Conservation (phyloP, 768 basidiomycete species). For the Hydnum rufescens region DNA sequence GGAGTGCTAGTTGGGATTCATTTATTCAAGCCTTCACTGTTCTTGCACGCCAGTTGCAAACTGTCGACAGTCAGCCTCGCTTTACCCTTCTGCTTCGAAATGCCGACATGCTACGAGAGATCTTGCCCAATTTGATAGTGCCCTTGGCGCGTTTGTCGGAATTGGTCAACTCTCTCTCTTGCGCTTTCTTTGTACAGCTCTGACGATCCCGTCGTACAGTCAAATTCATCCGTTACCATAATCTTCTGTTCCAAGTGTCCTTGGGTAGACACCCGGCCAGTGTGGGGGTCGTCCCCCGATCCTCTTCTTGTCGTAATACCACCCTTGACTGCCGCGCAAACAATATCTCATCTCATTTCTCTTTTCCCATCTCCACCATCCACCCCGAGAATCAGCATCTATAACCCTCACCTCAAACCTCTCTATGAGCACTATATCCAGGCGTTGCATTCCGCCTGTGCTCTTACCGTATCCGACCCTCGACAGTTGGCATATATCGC, state of each 20-base stretch:
- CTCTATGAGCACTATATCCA: slow-evolving; percentile 47
- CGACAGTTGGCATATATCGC: slow-evolving; percentile 57
- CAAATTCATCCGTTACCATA: slow-evolving; percentile 27
- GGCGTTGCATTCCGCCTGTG: slow-evolving; percentile 39
- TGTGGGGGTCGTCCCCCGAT: slow-evolving; percentile 48
- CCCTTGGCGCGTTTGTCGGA: slow-evolving; percentile 54
- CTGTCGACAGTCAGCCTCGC: background rate
- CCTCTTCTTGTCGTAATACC: slow-evolving; percentile 46
- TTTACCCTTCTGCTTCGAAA: slow-evolving; percentile 44
- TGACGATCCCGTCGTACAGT: background rate
- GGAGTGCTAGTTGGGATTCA: slow-evolving; percentile 8
- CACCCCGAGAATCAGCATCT: slow-evolving; percentile 24
- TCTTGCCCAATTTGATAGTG: slow-evolving; percentile 42
- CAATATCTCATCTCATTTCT: slow-evolving; percentile 2
- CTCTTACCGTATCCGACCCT: slow-evolving; percentile 43
- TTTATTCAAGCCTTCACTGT: slow-evolving; percentile 8
- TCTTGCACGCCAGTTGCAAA: no score
- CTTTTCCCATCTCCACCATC: background rate
- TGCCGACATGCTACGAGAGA: slow-evolving; percentile 45
- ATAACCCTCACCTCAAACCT: slow-evolving; percentile 23
- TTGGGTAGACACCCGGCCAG: slow-evolving; percentile 57
- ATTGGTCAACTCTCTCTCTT: slow-evolving; percentile 25
- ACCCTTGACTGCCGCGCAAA: slow-evolving; percentile 31
- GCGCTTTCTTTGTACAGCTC: background rate
- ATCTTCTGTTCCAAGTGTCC: slow-evolving; percentile 42